Base-by-base conservation (phyloP, 169 alveolate species). In the Cryptosporidium canis region DNA sequence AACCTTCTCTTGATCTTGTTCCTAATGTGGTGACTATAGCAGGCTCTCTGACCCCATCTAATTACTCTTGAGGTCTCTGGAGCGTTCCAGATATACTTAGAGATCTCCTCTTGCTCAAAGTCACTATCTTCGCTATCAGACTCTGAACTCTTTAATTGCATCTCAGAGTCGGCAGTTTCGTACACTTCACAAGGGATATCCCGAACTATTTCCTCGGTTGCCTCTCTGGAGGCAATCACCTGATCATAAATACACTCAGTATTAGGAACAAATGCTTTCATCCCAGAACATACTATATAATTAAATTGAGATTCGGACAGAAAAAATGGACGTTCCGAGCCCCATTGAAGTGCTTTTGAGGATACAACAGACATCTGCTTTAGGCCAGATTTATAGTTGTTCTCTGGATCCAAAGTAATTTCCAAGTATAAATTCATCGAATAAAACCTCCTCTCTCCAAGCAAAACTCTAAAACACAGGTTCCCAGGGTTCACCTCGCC, bases 11-110 rank as follows among this genome's bases (percentile, higher is more conserved):
- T 91, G 41, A 91, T 83, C 67, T 58, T 67, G 72, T 83, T 85
- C 39, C 90, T 67, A 12, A 91, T 91, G 63, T 91, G 94, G 61
- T 91, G 94, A 31, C 93, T 90, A 47, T 91, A 91, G 31, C 94
- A 91, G 4, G 87, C 87, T 44, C 87, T 55, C 64, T 56, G 56
- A 24, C 87, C 87, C 87, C 87, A 77, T n/a, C 14, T 77, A 12
- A 77, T 58, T 33, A 48, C 24, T 77, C 44, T 43, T 8, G 16
- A 7, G 41, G 47, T 45, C n/a, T 41, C 66, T 1, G 83, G n/a
- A 65, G 47, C n/a, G 7, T 21, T 21, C 77, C 77, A 35, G 24
- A 65, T 9, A 16, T 24, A 41, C 63, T n/a, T 51, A 51, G 24
- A 21, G 35, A 51, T 51, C 35, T 48, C 61, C 24, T 51, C 63